Evolutionary conservation across 2,329 filamentous ascomycete species (phyloP), one percentile per base, ranked within the genome.

Genomic region (Cryphonectria parasitica): DNA sequence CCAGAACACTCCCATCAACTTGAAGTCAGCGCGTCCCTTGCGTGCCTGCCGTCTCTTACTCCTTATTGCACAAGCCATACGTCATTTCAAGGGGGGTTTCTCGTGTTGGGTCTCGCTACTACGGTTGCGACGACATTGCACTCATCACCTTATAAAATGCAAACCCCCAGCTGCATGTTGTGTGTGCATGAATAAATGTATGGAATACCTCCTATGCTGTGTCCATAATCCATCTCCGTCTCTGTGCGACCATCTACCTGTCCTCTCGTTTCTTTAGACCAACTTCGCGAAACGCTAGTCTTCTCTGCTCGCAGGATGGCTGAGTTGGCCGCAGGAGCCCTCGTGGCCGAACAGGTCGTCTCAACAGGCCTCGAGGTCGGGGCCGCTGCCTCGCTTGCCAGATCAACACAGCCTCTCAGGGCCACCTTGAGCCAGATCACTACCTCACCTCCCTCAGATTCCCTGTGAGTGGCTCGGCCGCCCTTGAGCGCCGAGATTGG

Each of bases 391-490:
- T 82, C 84, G 36, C 77, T 87, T 7, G 83, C 85, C 36, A 84
- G 85, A 71, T 84, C 86, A 1, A 87, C 86, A 0, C 80, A 84
- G 61, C 85, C 86, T 15, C 79, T 88, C 67, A 85, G 83, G 71
- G 84, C 85, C 10, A 82, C 82, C 1, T 82, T 88, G 61, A 81
- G 79, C 13, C 84, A 83, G 67, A 81, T 89, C 66, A 81, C 71
- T 75, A 81, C 73, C 74, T 82, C 71, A 71, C 78, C 69, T 2
- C 71, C 75, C 5, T 72, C 77, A 58, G 73, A 75, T 17, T 75
- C 77, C 0, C 75, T 74, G 81, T 82, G 72, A 71, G 75, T 65
- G 2, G 13, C 19, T 8, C 22, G 22, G 45, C 22, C 61, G 22
- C 25, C 22, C 6, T 43, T 28, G 39, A 25, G 34, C 36, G n/a